Evolutionary conservation across 2,329 filamentous ascomycete genomes (phyloP), one percentile per base, ranked within the genome.

Genomic region (Zasmidium angulare): DNA sequence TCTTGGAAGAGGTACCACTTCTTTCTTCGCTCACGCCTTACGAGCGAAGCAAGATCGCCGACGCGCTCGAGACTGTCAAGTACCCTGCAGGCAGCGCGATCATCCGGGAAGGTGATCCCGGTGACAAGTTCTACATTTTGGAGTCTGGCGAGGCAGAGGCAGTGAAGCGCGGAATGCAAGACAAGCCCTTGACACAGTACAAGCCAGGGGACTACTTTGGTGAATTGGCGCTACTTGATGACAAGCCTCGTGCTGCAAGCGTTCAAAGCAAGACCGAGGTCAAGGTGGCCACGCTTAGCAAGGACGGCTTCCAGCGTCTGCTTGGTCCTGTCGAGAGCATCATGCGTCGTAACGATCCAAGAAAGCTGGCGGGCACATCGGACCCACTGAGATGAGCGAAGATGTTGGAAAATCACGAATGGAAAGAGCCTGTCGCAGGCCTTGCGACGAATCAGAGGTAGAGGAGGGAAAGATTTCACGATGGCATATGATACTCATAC

Each of bases 161-260:
- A 1, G 91, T 86, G 81, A 96, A 93, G 78, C 81, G 85, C n/a
- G 90, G 88, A 43, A 79, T 82, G 19, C 81, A 86, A 21, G 81
- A 86, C 21, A 81, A 85, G 60, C 82, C 88, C 1, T 88, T 98
- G 64, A 91, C 91, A 72, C 82, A 86, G 55, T 98, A 98, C 76
- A 83, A 82, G 64, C 95, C 96, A 77, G 95, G 95, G 26, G 95
- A 97, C 72, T 99, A 95, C 80, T 99, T 99, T 77, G 95, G 95
- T 63, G 95, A 99, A 78, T 82, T 99, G 62, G 95, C 95, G 6
- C 78, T 99, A 71, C 82, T 98, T 67, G 96, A 98, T 68, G 93
- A 99, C 72, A 90, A 91, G 56, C 95, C 95, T 9, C 88, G 95
- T 72, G 93, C 93, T 40, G 95, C 95, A 53, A 96, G 89, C 67